Evolutionary conservation across 2,329 filamentous ascomycete species (phyloP).

Genomic region (Penicillium vulpinum): DNA sequence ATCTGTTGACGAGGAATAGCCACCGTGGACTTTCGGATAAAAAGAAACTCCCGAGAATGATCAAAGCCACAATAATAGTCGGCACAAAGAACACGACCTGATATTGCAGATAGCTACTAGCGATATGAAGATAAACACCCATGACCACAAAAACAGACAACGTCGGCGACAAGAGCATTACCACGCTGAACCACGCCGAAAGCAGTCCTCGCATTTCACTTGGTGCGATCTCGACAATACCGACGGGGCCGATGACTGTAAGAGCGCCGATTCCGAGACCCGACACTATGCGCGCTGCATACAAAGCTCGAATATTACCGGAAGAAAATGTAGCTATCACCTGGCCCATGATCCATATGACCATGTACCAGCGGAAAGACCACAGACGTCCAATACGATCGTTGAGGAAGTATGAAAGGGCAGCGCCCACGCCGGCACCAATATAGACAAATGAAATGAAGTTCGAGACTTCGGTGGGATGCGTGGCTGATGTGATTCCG

Average conservation of each 20-base stretch:
- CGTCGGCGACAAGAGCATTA: constrained; percentile 36
- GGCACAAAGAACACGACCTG: constrained; percentile 34
- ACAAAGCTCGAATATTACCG: constrained; percentile 22
- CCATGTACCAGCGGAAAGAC: constrained; percentile 41
- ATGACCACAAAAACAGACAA: constrained; percentile 38
- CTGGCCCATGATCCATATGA: constrained; percentile 22
- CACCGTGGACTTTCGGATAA: constrained; percentile 35
- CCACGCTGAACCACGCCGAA: constrained; percentile 39
- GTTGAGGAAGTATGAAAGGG: constrained; percentile 40
- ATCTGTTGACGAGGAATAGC: constrained; percentile 29
- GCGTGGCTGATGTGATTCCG: constrained; percentile 19
- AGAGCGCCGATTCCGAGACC: constrained; percentile 42
- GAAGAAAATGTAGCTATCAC: constrained; percentile 15
- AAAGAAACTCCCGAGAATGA: constrained; percentile 29
- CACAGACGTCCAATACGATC: constrained; percentile 42
- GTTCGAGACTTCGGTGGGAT: constrained; percentile 24
- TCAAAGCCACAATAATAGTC: constrained; percentile 11
- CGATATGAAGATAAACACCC: constrained; percentile 34
- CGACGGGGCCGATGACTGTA: constrained; percentile 40
- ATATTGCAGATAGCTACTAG: constrained; percentile 30
- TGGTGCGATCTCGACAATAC: constrained; percentile 43
- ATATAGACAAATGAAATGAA: constrained; percentile 41
- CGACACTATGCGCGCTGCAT: constrained; percentile 37
- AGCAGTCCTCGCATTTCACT: constrained; percentile 41
- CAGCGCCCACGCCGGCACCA: constrained; percentile 30